Evolutionary conservation across 352 stramenopile genomes (phyloP).

Genomic region (Phytopythium helicoides): DNA sequence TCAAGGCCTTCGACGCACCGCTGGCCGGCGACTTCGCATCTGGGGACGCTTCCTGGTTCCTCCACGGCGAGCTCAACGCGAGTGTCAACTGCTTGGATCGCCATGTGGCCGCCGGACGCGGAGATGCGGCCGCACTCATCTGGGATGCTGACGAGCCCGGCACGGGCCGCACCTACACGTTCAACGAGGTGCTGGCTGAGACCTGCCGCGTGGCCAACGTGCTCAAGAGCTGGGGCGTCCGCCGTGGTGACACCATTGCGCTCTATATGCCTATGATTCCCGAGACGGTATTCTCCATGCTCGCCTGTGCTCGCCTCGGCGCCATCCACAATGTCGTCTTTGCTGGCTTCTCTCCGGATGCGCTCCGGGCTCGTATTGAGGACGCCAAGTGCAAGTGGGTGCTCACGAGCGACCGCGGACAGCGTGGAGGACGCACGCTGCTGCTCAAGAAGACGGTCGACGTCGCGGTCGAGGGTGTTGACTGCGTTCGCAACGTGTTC

Average conservation of each 20-base stretch:
- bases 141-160: conserved; percentile 95
- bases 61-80: conserved; percentile 91
- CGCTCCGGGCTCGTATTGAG: conserved; percentile 93
- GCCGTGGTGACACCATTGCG: conserved; percentile 90
- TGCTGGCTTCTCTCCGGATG: conserved; percentile 94
- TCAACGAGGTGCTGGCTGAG: conserved; percentile 87
- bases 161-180: conserved; percentile 86
- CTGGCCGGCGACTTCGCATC: conserved; percentile 75
- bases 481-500: conserved; percentile 93
- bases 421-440: conserved; percentile 91
- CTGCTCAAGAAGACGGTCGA: conserved; percentile 96
- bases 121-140: conserved; percentile 91
- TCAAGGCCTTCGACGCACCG: conserved; percentile 86
- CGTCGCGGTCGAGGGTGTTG: conserved; percentile 83
- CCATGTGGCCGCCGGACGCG: conserved; percentile 60
- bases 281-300: conserved; percentile 97
- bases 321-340: conserved; percentile 98
- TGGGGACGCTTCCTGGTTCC: conserved; percentile 93
- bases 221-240: conserved; percentile 63
- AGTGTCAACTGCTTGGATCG: conserved; percentile 93
- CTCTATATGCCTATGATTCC: conserved; percentile 99
- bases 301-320: conserved; percentile 97
- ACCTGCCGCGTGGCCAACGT: conserved; percentile 93
- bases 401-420: conserved; percentile 94
- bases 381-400: conserved; percentile 90